phyloP scores from a whole-genome alignment of 257 asterid species.

The Solanum chilense region DNA sequence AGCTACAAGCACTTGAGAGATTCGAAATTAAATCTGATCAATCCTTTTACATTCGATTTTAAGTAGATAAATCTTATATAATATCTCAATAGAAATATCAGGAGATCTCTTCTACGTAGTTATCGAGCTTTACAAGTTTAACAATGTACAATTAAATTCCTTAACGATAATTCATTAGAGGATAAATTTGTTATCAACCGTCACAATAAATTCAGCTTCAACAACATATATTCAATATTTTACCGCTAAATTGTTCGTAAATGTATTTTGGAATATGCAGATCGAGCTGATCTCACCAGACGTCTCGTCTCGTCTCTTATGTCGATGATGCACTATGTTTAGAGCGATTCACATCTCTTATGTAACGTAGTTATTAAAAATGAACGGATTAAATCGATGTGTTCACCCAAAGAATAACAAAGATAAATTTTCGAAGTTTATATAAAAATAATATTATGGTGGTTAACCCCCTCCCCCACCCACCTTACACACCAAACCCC shows the following conservation, averaged over 20 bases:
- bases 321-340: not conserved
- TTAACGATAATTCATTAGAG: not conserved
- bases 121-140: not conserved
- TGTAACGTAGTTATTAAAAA: not conserved
- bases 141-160: too few relatives aligned
- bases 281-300: not conserved
- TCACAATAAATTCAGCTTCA: not conserved
- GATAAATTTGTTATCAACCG: fast-evolving
- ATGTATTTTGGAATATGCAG: not conserved
- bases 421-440: not conserved
- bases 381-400: fast-evolving
- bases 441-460: not conserved
- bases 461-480: not conserved
- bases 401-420: fast-evolving
- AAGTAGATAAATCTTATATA: not conserved
- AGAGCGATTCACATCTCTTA: not conserved
- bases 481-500: not conserved
- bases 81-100: not conserved
- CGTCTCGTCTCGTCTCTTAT: not conserved
- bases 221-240: not conserved
- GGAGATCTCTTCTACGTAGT: fast-evolving
- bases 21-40: not conserved
- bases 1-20: not conserved
- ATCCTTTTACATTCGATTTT: too few relatives aligned
- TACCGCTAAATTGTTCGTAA: fast-evolving